These are phyloP conservation scores for Yarrowia sp. DNA, from an alignment of 805 yeast species.

Conservation along the genomic window DNA sequence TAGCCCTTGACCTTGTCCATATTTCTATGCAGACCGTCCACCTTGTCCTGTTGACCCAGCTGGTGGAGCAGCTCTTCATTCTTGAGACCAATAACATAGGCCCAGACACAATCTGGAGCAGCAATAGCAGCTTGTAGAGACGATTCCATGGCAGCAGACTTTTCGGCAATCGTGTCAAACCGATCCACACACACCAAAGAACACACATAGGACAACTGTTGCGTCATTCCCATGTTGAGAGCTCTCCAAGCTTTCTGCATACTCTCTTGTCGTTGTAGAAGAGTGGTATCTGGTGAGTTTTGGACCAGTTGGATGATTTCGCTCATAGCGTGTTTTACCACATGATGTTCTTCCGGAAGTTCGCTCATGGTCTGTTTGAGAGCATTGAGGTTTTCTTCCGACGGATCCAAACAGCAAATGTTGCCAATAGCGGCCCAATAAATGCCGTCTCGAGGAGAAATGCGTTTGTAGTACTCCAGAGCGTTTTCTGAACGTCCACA, in stretches of 20 bases:
- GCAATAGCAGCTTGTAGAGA: slow-evolving; percentile 14
- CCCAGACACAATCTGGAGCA: slow-evolving; percentile 9
- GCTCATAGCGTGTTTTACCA: background rate
- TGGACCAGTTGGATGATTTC: slow-evolving; percentile 8
- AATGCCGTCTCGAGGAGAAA: background rate
- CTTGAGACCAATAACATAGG: slow-evolving; percentile 14
- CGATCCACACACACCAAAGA: slow-evolving; percentile 9
- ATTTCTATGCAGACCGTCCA: slow-evolving; percentile 6
- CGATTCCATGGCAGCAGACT: background rate
- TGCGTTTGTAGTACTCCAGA: background rate
- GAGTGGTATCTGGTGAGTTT: background rate
- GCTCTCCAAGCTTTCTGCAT: slow-evolving; percentile 12
- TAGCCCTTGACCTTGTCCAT: slow-evolving; percentile 19
- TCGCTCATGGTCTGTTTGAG: background rate
- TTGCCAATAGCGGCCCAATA: slow-evolving; percentile 1
- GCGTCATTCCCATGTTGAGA: slow-evolving; percentile 20
- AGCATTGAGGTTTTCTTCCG: background rate
- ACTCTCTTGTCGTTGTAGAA: background rate
- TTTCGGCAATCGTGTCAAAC: slow-evolving; percentile 19
- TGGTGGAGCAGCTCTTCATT: background rate
- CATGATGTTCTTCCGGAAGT: background rate
- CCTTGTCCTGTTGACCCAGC: slow-evolving; percentile 5
- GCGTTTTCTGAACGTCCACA: background rate
- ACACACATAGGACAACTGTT: slow-evolving; percentile 11
- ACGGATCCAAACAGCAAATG: slow-evolving; percentile 13